Evolutionary conservation across 208 protist species (phyloP), one percentile per base, ranked within the genome.

Genomic region (Leishmania tarentolae): DNA sequence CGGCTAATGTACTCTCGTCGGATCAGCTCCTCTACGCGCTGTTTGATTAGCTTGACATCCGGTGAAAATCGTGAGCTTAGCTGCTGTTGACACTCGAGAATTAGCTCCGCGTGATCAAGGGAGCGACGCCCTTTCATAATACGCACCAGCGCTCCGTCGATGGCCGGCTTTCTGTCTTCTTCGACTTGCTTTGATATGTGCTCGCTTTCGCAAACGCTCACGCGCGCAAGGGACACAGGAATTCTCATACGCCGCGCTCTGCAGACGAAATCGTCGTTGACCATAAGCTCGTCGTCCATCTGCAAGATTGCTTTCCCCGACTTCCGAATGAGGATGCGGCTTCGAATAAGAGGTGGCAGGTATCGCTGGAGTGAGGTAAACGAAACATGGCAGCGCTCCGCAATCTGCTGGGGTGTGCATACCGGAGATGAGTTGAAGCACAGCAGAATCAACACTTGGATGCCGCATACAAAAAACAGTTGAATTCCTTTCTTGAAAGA

Each of bases 21-120:
- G 35, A 98, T 89, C 21, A 98, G 86, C 53, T 98, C 92, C 79
- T 97, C 96, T 74, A 98, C 89, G 68, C 94, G 87, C 83, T 93
- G 87, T 66, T 98, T 98, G 56, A 98, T 88, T 11, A 96, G 57
- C 68, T 91, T 94, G 17, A 87, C 65, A 68, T 98, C 93, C 2
- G 90, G 88, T 2, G 76, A 86, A 81, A 98, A 98, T 28, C 83
- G 83, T 44, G 79, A 50, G 68, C 75, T 83, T 5, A 98, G 84
- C 84, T 94, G 91, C 75, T 91, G 84, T 44, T 89, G 88, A 78
- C 92, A 96, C 82, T 97, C 87, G 21, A 87, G 86, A 11, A 97
- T 56, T 57, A 98, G 87, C 65, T 91, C 88, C 37, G 84, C 77
- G 81, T 98, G 95, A 50, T 85, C 79, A 13, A 98, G 74, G 15